A percentile compares a stretch with the other conserved stretches of the same genome.
These are phyloP conservation scores for Pseudocercospora macadamiae DNA, from an alignment of 2,329 filamentous ascomycete species.

Conservation along the genomic window DNA sequence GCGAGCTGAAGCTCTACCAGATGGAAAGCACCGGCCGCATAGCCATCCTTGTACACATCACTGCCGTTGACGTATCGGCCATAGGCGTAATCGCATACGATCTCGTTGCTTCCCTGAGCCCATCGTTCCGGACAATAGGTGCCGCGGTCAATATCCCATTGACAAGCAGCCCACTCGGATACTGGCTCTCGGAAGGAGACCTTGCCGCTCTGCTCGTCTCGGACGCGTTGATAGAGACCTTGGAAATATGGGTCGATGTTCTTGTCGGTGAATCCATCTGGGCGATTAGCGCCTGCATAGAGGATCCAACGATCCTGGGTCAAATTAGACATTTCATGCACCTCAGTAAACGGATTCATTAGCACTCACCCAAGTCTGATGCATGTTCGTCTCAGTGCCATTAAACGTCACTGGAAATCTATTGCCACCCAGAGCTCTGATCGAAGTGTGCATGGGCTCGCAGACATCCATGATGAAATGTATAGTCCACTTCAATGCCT, in stretches of 20 bases:
- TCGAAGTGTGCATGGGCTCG: slow-evolving; percentile 47
- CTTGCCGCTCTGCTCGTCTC: slow-evolving; percentile 27
- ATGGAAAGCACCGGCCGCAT: slow-evolving; percentile 43
- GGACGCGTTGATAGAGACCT: slow-evolving; percentile 41
- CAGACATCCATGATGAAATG: slow-evolving; percentile 48
- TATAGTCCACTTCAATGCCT: slow-evolving; percentile 47
- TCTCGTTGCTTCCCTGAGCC: slow-evolving; percentile 44
- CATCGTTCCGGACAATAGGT: slow-evolving; percentile 40
- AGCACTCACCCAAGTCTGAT: slow-evolving; percentile 38
- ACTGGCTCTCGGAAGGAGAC: slow-evolving; percentile 40
- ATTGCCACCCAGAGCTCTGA: slow-evolving; percentile 44
- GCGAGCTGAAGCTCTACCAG: slow-evolving; percentile 47
- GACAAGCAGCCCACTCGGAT: slow-evolving; percentile 42
- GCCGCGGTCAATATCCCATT: slow-evolving; percentile 3
- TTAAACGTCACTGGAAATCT: slow-evolving; percentile 43
- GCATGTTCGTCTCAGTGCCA: slow-evolving; percentile 39
- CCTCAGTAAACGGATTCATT: not conserved
- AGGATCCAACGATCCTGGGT: slow-evolving; percentile 46
- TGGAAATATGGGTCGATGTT: slow-evolving; percentile 43
- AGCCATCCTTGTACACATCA: slow-evolving; percentile 42
- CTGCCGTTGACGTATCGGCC: slow-evolving; percentile 35
- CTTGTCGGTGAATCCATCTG: slow-evolving; percentile 39
- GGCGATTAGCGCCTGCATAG: slow-evolving; percentile 41
- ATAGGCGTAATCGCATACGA: slow-evolving; percentile 47
- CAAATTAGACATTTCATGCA: slow-evolving; percentile 9